Evolutionary conservation across 352 stramenopile genomes (phyloP).

Genomic region (Globisporangium abappressorium): DNA sequence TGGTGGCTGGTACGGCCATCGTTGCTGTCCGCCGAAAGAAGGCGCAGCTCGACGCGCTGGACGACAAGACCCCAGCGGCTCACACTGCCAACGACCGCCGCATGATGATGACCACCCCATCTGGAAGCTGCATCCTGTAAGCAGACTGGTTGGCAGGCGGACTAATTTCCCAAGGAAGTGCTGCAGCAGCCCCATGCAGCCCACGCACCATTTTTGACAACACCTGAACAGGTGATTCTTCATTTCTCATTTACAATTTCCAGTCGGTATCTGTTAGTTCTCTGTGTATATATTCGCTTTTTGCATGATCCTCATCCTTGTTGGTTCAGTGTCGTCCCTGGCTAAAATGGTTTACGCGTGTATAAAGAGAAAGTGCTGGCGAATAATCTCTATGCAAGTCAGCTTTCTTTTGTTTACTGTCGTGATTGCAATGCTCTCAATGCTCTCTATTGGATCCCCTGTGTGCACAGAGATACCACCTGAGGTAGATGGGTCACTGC

Average conservation of each 20-base stretch:
- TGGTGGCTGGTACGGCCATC: constrained; percentile 37
- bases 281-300: background rate
- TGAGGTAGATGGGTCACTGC: background rate
- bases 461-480: background rate
- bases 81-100: constrained; percentile 20
- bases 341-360: background rate
- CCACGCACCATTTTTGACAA: background rate
- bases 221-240: background rate
- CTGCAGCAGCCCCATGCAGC: background rate
- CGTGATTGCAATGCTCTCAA: background rate
- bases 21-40: constrained; percentile 55
- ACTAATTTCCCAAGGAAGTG: background rate
- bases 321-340: background rate
- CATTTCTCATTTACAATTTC: background rate
- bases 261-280: background rate
- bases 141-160: background rate
- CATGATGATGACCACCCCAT: constrained; percentile 52
- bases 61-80: constrained; percentile 46
- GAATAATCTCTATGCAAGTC: background rate
- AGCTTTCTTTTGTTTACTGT: background rate
- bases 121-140: constrained; percentile 43
- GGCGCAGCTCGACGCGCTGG: constrained; percentile 49
- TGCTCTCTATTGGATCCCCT: background rate
- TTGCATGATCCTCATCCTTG: background rate
- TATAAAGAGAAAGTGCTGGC: background rate